Conservation (phyloP, 495 filamentous ascomycete species). For the Talaromyces adpressus region DNA sequence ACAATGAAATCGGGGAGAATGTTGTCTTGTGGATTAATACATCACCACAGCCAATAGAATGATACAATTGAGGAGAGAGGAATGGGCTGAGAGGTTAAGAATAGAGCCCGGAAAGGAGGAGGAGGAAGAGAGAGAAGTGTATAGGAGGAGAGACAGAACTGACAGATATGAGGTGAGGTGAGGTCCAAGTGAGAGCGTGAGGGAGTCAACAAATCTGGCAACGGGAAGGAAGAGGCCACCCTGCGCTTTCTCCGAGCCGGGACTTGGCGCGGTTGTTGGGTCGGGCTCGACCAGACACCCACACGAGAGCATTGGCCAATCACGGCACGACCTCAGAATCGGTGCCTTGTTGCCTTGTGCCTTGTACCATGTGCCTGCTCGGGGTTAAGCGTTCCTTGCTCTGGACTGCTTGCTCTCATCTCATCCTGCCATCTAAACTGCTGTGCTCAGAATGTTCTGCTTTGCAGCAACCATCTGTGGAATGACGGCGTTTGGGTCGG, state of each 20-base stretch:
- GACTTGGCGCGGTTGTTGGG: background rate
- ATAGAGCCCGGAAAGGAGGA: background rate
- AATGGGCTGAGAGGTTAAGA: background rate
- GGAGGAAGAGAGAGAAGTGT: background rate
- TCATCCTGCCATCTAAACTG: no score
- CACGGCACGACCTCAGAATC: background rate
- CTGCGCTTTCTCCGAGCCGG: background rate
- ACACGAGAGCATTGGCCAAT: background rate
- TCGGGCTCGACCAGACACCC: background rate
- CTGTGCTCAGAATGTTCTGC: conserved; percentile 22
- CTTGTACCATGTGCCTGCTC: background rate
- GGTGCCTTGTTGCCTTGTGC: background rate
- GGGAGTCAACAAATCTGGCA: background rate
- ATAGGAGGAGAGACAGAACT: background rate
- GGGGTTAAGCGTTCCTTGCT: background rate
- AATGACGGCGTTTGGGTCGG: conserved; percentile 37
- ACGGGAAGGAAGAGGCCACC: background rate
- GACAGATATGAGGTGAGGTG: background rate
- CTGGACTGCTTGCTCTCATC: no score
- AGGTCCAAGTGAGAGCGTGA: background rate
- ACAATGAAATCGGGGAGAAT: background rate
- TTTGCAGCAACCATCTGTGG: conserved; percentile 25
- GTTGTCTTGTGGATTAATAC: background rate
- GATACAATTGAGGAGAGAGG: background rate
- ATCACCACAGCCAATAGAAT: background rate